Base-by-base conservation (phyloP, 495 filamentous ascomycete genomes). In the Thozetella sp. region DNA sequence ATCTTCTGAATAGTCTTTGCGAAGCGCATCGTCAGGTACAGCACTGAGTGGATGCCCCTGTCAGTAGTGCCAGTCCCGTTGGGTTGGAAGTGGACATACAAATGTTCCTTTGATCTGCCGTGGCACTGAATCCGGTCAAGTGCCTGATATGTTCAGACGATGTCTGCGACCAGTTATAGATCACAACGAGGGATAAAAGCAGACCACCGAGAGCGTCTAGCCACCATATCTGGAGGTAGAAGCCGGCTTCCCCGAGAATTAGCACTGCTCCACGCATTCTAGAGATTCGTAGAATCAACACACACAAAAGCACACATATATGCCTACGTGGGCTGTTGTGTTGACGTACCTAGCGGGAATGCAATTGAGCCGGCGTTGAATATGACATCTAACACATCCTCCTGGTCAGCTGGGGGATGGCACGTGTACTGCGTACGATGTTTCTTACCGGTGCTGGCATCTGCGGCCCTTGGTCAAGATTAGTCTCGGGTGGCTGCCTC, bases 21-120 rank as follows among this genome's bases (percentile, higher is more conserved):
- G 67, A 97, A 97, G 1, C 93, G 86, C 93, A 97, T 97, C 1
- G 92, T 93, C 59, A 96, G 81, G 74, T 97, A 97, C 0, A 97
- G 80, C 9, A 97, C 76, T 79, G 34, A 50, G 22, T 24, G 19
- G 37, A 48, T 15, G 22, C 19, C 13, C 22, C 53, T 55, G 19
- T 23, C 23, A 24, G 37, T 1, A 25, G 9, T 20, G 13, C 23
- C 34, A n/a, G n/a, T n/a, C n/a, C n/a, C n/a, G n/a, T n/a, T n/a
- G n/a, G n/a, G n/a, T n/a, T n/a, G 15, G 24, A 15, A 25, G 30
- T 37, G 46, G 22, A 63, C 75, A 60, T 53, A 78, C 76, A 76
- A 20, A 97, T 84, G 66, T 94, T 97, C 34, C 92, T 83, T 63
- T 97, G 90, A 54, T 90, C 88, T 0, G 91, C 85, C 0, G 87